A percentile compares a stretch with the other conserved stretches of the same genome.
These are phyloP conservation scores for Colletotrichum caudatum DNA, from an alignment of 2,329 filamentous ascomycete species.

Conservation along the genomic window DNA sequence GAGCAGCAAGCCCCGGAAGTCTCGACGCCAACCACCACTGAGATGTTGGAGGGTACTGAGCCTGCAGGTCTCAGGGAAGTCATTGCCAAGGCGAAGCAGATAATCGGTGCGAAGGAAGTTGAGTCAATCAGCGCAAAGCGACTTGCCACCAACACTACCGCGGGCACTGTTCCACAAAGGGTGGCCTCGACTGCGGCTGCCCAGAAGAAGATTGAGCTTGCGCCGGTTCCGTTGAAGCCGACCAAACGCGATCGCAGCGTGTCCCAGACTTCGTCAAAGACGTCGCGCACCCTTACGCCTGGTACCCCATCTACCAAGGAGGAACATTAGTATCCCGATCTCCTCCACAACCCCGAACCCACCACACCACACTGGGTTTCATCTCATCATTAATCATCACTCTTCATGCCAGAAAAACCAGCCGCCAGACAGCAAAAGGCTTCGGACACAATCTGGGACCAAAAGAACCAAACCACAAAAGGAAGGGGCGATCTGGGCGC, in stretches of 20 bases:
- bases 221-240: slow-evolving; percentile 27
- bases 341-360: too few relatives aligned
- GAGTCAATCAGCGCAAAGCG: not conserved
- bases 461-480: too few relatives aligned
- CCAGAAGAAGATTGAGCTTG: slow-evolving; percentile 17
- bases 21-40: not conserved
- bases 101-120: not conserved
- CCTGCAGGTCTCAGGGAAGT: not conserved
- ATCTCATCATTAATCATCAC: too few relatives aligned
- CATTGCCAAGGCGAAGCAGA: not conserved
- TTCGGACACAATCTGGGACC: too few relatives aligned
- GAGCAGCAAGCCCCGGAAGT: not conserved
- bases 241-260: slow-evolving; percentile 8
- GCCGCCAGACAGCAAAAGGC: too few relatives aligned
- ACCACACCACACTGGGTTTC: too few relatives aligned
- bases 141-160: not conserved
- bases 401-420: too few relatives aligned
- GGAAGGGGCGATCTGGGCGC: not conserved
- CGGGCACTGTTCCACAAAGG: not conserved
- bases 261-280: slow-evolving; percentile 18
- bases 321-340: too few relatives aligned
- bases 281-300: slow-evolving; percentile 29
- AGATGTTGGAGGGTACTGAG: not conserved
- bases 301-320: slow-evolving; percentile 15
- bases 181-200: not conserved